phyloP scores from a whole-genome alignment of 805 yeast genomes.

The Schizosaccharomyces cryophilus region DNA sequence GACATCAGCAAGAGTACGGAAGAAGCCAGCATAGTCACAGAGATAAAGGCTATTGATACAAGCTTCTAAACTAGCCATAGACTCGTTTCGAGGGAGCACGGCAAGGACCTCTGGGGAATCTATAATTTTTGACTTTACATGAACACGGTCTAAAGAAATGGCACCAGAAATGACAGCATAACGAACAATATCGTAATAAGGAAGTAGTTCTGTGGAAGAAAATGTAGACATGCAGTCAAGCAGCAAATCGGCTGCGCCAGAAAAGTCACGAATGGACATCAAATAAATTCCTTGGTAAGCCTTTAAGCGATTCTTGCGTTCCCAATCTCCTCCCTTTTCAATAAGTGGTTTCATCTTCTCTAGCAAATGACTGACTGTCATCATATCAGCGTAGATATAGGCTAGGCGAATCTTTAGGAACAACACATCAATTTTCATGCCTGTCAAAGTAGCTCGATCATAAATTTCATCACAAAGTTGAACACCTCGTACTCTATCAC shows the following conservation, averaged over 20 bases:
- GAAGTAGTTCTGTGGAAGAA: constrained; percentile 71
- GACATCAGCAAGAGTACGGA: constrained; percentile 52
- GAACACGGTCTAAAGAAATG: constrained; percentile 56
- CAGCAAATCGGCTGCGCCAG: constrained; percentile 60
- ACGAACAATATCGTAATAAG: constrained; percentile 72
- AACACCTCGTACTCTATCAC: constrained; percentile 52
- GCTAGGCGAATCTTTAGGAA: constrained; percentile 69
- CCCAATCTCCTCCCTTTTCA: constrained; percentile 98
- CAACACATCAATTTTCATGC: constrained; percentile 35
- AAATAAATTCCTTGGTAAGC: constrained; percentile 69
- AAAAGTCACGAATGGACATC: constrained; percentile 65
- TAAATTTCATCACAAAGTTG: constrained; percentile 21
- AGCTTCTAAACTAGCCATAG: constrained; percentile 56
- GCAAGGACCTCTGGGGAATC: constrained; percentile 87
- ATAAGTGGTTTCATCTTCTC: constrained; percentile 42
- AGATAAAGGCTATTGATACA: constrained; percentile 70
- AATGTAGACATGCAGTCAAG: constrained; percentile 87
- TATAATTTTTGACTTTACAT: constrained; percentile 57
- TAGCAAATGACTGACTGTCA: constrained; percentile 41
- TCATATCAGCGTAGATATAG: constrained; percentile 63
- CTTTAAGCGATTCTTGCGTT: constrained; percentile 81
- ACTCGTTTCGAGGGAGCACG: constrained; percentile 41
- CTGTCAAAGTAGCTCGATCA: not conserved
- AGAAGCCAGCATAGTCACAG: constrained; percentile 61
- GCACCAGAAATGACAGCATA: constrained; percentile 79